Evolutionary conservation across 2,329 filamentous ascomycete species (phyloP), one percentile per base, ranked within the genome.

Genomic region (Aspergillus japonicus): DNA sequence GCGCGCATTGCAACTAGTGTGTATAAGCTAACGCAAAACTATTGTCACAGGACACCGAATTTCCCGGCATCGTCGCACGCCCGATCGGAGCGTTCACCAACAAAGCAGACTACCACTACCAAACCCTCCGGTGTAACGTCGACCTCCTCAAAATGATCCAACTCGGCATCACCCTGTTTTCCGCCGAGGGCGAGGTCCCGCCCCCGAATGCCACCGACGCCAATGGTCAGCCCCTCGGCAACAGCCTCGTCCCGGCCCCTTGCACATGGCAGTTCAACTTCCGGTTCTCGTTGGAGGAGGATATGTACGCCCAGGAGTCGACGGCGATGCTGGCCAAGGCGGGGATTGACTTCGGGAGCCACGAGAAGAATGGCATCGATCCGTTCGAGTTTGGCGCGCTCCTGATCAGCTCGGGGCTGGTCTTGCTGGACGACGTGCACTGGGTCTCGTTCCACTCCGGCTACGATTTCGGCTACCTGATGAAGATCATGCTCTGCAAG

Each of bases 221-320:
- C 56, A 79, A 80, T 62, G 75, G 81, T 48, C 78, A 80, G 64
- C 76, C 77, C 26, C 83, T 84, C 64, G 78, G 76, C 21, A 82
- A 81, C 63, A 82, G 81, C 64, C 78, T 84, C 56, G 73, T 81
- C n/a, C 75, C 76, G 39, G 87, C 92, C 60, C 94, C 91, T 16
- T 96, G 90, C 73, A 96, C 94, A 19, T 99, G 95, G 95, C 94
- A 97, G 68, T 99, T 99, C 83, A 98, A 99, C 82, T 99, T 99
- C 79, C 89, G 93, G 69, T 99, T 98, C 77, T 95, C 92, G 1
- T 83, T 97, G 10, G 90, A 95, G 66, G 87, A 94, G 44, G 95
- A 99, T 78, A 99, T 99, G 95, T 98, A 96, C 78, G 95, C 96
- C 64, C 90, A 96, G 73, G 90, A 92, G 59, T 97, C 92, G 16